Conservation (phyloP, 2,329 filamentous ascomycete genomes). For the Calonectria crousiana region DNA sequence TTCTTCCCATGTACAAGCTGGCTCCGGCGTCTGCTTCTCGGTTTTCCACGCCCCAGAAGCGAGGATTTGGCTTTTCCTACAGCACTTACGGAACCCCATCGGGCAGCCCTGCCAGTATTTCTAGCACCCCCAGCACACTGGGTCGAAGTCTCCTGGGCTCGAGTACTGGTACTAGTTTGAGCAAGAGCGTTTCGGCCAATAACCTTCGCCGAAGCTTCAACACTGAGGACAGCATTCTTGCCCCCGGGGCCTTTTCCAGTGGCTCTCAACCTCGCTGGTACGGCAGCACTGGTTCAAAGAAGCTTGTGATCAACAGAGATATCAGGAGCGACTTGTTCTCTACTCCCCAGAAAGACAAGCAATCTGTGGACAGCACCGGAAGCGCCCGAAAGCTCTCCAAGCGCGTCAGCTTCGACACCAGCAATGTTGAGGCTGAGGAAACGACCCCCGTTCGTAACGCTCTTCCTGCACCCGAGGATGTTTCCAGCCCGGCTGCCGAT, state of each 20-base stretch:
- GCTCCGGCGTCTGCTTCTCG: constrained; percentile 85
- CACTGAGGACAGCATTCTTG: constrained; percentile 86
- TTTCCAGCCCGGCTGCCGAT: constrained; percentile 46
- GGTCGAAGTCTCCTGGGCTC: constrained; percentile 74
- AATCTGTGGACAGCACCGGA: constrained; percentile 52
- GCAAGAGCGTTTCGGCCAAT: constrained; percentile 90
- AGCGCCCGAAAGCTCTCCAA: constrained; percentile 76
- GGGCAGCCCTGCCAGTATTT: constrained; percentile 72
- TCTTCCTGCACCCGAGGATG: constrained; percentile 50
- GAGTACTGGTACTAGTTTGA: constrained; percentile 78
- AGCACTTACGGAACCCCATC: constrained; percentile 89
- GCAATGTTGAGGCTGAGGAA: constrained; percentile 56
- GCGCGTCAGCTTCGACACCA: constrained; percentile 91
- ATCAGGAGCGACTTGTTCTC: constrained; percentile 80
- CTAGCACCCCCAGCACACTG: constrained; percentile 76
- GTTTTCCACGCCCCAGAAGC: constrained; percentile 85
- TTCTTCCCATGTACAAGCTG: constrained; percentile 88
- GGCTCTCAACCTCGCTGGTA: constrained; percentile 74
- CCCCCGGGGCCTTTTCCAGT: constrained; percentile 86
- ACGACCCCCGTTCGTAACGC: constrained; percentile 49
- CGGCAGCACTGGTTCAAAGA: constrained; percentile 81
- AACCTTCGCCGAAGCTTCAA: constrained; percentile 87
- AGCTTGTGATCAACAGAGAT: constrained; percentile 90
- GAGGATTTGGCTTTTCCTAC: constrained; percentile 92
- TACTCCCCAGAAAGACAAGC: constrained; percentile 68